Conservation (phyloP, 2,329 filamentous ascomycete genomes). For the Cyanodermella asteris region DNA sequence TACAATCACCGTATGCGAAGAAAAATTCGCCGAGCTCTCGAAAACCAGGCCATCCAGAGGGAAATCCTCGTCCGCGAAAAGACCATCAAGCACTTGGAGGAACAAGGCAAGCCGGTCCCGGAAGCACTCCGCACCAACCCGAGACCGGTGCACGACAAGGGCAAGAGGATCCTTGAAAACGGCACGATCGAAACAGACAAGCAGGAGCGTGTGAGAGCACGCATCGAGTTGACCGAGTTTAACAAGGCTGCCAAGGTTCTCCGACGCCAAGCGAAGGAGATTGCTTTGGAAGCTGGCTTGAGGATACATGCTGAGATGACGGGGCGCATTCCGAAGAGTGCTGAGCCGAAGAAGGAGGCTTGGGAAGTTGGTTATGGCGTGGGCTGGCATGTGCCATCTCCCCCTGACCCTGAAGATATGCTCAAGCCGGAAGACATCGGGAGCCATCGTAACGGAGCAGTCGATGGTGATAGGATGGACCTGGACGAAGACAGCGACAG, state of each 20-base stretch:
- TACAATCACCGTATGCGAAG: conserved; percentile 9
- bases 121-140: conserved; percentile 4
- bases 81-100: conserved; percentile 5
- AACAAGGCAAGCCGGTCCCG: conserved; percentile 4
- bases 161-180: conserved; percentile 7
- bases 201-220: conserved; percentile 7
- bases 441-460: too few relatives aligned
- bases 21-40: conserved; percentile 9
- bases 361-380: too few relatives aligned
- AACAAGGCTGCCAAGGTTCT: conserved; percentile 9
- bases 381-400: too few relatives aligned
- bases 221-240: conserved; percentile 8
- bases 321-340: conserved; percentile 4
- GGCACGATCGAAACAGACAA: conserved; percentile 9
- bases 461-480: too few relatives aligned
- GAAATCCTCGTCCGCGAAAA: conserved; percentile 8
- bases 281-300: conserved; percentile 8
- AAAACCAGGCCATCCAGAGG: conserved; percentile 7
- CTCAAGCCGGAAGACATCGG: too few relatives aligned
- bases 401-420: too few relatives aligned
- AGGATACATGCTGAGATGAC: conserved; percentile 8
- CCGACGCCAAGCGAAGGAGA: conserved; percentile 9
- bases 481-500: too few relatives aligned
- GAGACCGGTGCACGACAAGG: conserved; percentile 7
- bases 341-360: neutral